Conservation (phyloP, 306 rosid genomes). For the Cicer judaicum region DNA sequence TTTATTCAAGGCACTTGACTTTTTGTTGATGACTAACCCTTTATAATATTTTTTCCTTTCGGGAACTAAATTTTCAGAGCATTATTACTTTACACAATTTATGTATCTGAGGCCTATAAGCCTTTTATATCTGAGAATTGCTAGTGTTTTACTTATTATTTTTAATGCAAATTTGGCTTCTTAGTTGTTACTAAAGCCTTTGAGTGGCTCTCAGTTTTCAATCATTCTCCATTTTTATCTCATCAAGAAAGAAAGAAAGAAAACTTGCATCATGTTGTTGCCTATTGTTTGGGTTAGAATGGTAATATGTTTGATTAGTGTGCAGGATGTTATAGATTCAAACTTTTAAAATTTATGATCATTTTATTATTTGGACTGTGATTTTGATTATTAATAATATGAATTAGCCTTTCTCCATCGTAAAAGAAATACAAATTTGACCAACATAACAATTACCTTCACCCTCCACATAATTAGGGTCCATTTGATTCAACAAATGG, state of each 20-base stretch:
- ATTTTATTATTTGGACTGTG: no score
- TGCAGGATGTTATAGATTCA: neutral
- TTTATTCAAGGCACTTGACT: constrained; percentile 43
- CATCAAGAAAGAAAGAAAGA: neutral
- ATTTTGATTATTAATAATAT: no score
- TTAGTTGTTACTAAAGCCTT: neutral
- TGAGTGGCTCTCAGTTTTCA: constrained; percentile 3
- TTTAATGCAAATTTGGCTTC: neutral
- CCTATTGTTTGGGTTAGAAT: neutral
- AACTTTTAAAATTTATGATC: no score
- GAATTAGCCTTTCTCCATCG: no score
- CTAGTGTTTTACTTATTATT: constrained; percentile 15
- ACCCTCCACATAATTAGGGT: no score
- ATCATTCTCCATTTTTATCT: neutral
- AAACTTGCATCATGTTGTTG: neutral
- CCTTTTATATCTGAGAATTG: constrained; percentile 5
- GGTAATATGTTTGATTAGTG: neutral
- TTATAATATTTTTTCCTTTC: constrained; percentile 24
- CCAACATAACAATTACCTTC: no score
- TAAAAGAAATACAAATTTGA: no score
- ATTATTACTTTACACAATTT: constrained; percentile 3
- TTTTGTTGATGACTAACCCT: constrained; percentile 47
- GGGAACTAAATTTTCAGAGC: constrained; percentile 24
- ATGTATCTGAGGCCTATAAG: constrained; percentile 33
- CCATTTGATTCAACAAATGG: no score